A percentile compares a stretch with the other conserved stretches of the same genome.
phyloP scores from a whole-genome alignment of 768 basidiomycete species.

The Phlegmacium glaucopus region DNA sequence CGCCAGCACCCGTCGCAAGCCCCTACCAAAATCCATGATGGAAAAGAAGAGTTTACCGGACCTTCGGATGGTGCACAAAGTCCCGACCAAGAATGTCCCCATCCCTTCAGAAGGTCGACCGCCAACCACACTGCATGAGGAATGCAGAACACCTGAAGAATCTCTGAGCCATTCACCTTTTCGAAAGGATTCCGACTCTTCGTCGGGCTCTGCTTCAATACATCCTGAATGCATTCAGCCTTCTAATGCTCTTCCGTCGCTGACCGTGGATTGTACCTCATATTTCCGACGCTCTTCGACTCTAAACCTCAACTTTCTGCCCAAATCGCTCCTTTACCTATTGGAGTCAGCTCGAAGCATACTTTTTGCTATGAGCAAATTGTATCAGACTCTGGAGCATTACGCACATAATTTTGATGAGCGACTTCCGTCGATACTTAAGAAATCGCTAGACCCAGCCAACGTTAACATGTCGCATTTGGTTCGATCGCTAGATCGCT shows the following conservation, averaged over 20 bases:
- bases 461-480: slow-evolving; percentile 77
- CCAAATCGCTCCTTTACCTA: slow-evolving; percentile 62
- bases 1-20: slow-evolving; percentile 28
- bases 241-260: slow-evolving; percentile 42
- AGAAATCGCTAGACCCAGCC: slow-evolving; percentile 84
- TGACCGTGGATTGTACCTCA: slow-evolving; percentile 81
- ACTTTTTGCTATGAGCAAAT: slow-evolving; percentile 87
- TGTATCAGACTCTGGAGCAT: slow-evolving; percentile 85
- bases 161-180: slow-evolving; percentile 4
- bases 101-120: slow-evolving; percentile 8
- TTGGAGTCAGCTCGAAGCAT: slow-evolving; percentile 91
- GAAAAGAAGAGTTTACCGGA: slow-evolving; percentile 89
- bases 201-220: slow-evolving; percentile 18
- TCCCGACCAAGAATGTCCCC: slow-evolving; percentile 6
- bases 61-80: slow-evolving; percentile 38
- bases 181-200: slow-evolving; percentile 40
- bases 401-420: slow-evolving; percentile 84
- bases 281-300: slow-evolving; percentile 94
- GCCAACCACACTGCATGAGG: neutral
- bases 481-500: slow-evolving; percentile 86
- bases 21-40: slow-evolving; percentile 21
- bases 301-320: slow-evolving; percentile 66
- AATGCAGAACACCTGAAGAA: slow-evolving; percentile 3
- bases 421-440: slow-evolving; percentile 72
- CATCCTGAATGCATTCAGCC: too few relatives aligned